These are phyloP conservation scores for Russula emetica DNA, from an alignment of 768 basidiomycete genomes.

Conservation along the genomic window DNA sequence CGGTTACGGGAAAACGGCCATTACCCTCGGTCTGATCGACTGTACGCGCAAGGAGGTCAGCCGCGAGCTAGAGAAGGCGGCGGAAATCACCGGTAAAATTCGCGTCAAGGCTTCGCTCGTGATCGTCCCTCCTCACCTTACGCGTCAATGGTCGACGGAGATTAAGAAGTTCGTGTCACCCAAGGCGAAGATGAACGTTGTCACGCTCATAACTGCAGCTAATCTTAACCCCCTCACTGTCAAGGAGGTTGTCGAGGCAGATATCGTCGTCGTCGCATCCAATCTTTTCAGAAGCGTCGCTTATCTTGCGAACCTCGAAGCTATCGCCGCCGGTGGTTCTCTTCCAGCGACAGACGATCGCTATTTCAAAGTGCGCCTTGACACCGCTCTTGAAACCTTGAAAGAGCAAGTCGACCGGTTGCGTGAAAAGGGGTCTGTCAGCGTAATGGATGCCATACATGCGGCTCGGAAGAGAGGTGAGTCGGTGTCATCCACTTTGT, in stretches of 20 bases:
- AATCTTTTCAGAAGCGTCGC: constrained; percentile 77
- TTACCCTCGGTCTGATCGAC: constrained; percentile 85
- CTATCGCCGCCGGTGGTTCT: constrained; percentile 61
- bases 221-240: constrained; percentile 72
- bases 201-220: constrained; percentile 61
- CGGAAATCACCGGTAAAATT: constrained; percentile 56
- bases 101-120: constrained; percentile 75
- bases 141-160: constrained; percentile 86
- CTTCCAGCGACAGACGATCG: constrained; percentile 73
- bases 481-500: constrained; percentile 24
- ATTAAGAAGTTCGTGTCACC: constrained; percentile 69
- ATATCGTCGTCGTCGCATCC: constrained; percentile 82
- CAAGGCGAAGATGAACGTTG: constrained; percentile 51
- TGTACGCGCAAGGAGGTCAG: constrained; percentile 53
- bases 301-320: constrained; percentile 72
- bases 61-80: constrained; percentile 53
- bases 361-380: constrained; percentile 83
- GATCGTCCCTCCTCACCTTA: constrained; percentile 87
- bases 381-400: constrained; percentile 54
- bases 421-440: constrained; percentile 55
- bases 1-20: constrained; percentile 96
- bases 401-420: constrained; percentile 65
- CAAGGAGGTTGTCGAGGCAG: constrained; percentile 70
- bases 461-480: constrained; percentile 57
- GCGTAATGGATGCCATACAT: constrained; percentile 62